Base-by-base conservation (phyloP, 2,329 filamentous ascomycete genomes). In the Xylariaceae sp. region DNA sequence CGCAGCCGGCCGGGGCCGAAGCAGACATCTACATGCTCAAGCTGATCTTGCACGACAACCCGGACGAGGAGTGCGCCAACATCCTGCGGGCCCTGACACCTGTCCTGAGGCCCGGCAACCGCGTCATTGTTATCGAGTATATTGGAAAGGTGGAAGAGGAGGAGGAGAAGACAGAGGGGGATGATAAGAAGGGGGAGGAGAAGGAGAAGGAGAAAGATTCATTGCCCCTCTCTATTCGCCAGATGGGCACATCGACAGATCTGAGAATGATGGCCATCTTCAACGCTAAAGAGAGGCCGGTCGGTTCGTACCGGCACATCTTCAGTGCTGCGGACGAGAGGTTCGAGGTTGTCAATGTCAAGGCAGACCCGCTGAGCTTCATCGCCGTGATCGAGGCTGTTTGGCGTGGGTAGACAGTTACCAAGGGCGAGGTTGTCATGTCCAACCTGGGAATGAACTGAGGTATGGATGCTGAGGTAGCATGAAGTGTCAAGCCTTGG, bases 11-110 rank as follows among this genome's bases (percentile, higher is more conserved):
- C 4, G 40, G n/a, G n/a, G n/a, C n/a, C n/a, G n/a, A 56, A 13
- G 72, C 67, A 8, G 70, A 72, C 40, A 59, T 73, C 34, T 77
- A 72, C 57, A 59, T 76, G 40, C 54, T 78, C 45, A 73, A 73
- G 50, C 59, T 68, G 42, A 73, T 77, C 39, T 60, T 78, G 12
- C 74, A 78, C 53, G 72, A 76, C 58, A 76, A 71, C 70, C 64
- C 71, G 0, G 71, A 76, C 38, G 56, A 60, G 16, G 61, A 70
- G 34, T 57, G 57, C 4, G 41, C 60, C 15, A 50, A 55, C 38
- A 70, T 73, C 34, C 56, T 68, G 28, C 61, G 59, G 28, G 62
- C 59, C 1, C 53, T 74, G 18, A 50, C 66, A 0, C 66, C 71
- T 1, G 62, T 65, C 19, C 47, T 76, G 45, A 63, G 68, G 44